Conservation (phyloP, 768 basidiomycete genomes). For the Macrocybe gigantea region DNA sequence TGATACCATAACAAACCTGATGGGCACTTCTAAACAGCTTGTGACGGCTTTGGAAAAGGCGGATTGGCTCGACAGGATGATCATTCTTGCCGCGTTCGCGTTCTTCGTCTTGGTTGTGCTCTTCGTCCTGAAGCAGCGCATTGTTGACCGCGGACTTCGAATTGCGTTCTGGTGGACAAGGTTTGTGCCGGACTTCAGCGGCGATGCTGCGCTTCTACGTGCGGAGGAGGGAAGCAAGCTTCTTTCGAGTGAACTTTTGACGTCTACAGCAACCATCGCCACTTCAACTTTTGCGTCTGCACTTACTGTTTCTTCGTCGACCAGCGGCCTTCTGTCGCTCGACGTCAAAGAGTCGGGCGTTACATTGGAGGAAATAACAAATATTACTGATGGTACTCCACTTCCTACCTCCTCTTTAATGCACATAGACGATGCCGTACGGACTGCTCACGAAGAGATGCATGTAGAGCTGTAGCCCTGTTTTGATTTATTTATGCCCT, state of each 20-base stretch:
- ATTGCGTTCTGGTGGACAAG: slow-evolving; percentile 88
- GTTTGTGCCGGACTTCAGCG: slow-evolving; percentile 53
- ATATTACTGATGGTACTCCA: too few relatives aligned
- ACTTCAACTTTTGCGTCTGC: slow-evolving; percentile 4
- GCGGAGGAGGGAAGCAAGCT: slow-evolving; percentile 26
- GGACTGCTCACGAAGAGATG: too few relatives aligned
- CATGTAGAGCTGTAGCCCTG: too few relatives aligned
- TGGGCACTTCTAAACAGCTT: slow-evolving; percentile 77
- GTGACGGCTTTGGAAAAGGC: slow-evolving; percentile 85
- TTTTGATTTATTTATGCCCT: too few relatives aligned
- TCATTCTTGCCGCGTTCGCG: slow-evolving; percentile 72
- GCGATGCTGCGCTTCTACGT: slow-evolving; percentile 25
- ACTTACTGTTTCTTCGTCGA: background rate
- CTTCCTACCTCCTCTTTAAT: too few relatives aligned
- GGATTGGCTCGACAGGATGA: slow-evolving; percentile 87
- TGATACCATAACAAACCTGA: slow-evolving; percentile 62
- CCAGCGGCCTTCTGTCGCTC: too few relatives aligned
- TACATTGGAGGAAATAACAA: too few relatives aligned
- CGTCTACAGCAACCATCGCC: background rate
- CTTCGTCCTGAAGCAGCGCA: slow-evolving; percentile 84
- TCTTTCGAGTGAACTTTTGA: background rate
- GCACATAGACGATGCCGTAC: too few relatives aligned
- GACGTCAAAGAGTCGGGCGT: too few relatives aligned
- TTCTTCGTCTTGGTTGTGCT: slow-evolving; percentile 84
- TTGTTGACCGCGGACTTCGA: slow-evolving; percentile 73